Evolutionary conservation across 805 yeast species (phyloP).

Genomic region (Starmera quercuum): DNA sequence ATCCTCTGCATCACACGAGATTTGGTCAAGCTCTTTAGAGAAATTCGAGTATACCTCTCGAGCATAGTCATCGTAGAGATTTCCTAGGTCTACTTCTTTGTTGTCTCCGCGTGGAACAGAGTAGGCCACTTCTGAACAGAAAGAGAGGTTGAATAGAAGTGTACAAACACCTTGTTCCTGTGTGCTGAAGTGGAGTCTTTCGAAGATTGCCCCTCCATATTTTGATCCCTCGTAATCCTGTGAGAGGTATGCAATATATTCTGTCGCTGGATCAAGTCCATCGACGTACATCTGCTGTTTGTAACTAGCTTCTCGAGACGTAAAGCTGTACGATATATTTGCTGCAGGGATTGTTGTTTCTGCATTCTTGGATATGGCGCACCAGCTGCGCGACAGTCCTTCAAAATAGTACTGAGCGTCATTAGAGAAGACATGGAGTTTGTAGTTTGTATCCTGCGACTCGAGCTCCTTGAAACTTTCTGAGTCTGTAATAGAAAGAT

Average conservation of each 20-base stretch:
- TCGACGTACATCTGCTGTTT: slow-evolving; percentile 57
- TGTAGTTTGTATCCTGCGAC: slow-evolving; percentile 17
- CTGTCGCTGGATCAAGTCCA: slow-evolving; percentile 53
- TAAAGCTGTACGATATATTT: slow-evolving; percentile 2
- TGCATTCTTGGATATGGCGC: slow-evolving; percentile 60
- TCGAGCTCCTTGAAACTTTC: slow-evolving; percentile 5
- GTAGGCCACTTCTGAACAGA: slow-evolving; percentile 79
- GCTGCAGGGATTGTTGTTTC: slow-evolving; percentile 17
- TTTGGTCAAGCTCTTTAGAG: slow-evolving; percentile 64
- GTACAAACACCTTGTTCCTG: slow-evolving; percentile 53
- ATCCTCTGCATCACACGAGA: slow-evolving; percentile 62
- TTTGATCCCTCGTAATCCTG: slow-evolving; percentile 33
- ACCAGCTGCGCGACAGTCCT: slow-evolving; percentile 49
- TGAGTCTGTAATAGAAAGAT: slow-evolving; percentile 25
- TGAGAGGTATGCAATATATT: slow-evolving; percentile 58
- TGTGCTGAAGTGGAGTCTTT: slow-evolving; percentile 50
- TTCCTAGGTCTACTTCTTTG: slow-evolving; percentile 28
- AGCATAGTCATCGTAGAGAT: slow-evolving; percentile 61
- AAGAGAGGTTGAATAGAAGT: slow-evolving; percentile 63
- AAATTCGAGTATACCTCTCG: slow-evolving; percentile 51
- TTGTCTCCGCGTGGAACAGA: slow-evolving; percentile 59
- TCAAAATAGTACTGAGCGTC: slow-evolving; percentile 28
- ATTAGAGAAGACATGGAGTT: slow-evolving; percentile 40
- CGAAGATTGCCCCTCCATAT: slow-evolving; percentile 60
- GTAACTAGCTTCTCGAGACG: slow-evolving; percentile 37